These are phyloP conservation scores for Annona cherimola DNA, from an alignment of 164 flowering plant species.

Conservation along the genomic window DNA sequence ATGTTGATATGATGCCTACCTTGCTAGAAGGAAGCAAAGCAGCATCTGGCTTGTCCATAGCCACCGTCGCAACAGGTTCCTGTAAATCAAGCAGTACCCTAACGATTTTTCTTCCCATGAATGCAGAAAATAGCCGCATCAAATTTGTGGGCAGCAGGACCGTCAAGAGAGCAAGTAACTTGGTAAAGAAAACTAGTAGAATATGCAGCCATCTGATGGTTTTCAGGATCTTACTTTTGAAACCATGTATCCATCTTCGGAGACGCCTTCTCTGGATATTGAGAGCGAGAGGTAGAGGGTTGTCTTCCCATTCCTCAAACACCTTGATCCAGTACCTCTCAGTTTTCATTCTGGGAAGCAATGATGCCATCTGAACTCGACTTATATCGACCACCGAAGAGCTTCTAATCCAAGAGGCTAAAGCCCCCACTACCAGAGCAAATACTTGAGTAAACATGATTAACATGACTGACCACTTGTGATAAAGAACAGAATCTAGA, in stretches of 20 bases:
- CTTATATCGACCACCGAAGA: background rate
- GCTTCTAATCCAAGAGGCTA: conserved; percentile 6
- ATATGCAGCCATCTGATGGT: no score
- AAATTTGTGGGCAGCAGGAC: no score
- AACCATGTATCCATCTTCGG: background rate
- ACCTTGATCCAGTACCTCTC: conserved; percentile 38
- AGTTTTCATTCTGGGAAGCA: conserved; percentile 13
- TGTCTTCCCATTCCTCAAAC: conserved; percentile 14
- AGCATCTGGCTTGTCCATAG: no score
- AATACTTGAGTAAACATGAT: conserved; percentile 1
- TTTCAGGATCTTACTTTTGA: background rate
- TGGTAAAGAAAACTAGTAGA: no score
- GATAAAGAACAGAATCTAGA: no score
- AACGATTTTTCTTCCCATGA: no score
- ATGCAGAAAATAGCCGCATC: no score
- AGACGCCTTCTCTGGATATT: background rate
- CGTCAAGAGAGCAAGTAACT: no score
- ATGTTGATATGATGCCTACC: no score
- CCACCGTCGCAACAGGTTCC: no score
- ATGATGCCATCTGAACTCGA: background rate
- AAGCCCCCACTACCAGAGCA: background rate
- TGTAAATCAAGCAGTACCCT: no score
- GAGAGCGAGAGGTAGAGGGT: conserved; percentile 3
- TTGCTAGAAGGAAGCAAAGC: no score
- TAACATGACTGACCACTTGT: conserved; percentile 38